Evolutionary conservation across 108 stramenopile species (phyloP), one percentile per base, ranked within the genome.

Genomic region (Fragilaria crotonensis): DNA sequence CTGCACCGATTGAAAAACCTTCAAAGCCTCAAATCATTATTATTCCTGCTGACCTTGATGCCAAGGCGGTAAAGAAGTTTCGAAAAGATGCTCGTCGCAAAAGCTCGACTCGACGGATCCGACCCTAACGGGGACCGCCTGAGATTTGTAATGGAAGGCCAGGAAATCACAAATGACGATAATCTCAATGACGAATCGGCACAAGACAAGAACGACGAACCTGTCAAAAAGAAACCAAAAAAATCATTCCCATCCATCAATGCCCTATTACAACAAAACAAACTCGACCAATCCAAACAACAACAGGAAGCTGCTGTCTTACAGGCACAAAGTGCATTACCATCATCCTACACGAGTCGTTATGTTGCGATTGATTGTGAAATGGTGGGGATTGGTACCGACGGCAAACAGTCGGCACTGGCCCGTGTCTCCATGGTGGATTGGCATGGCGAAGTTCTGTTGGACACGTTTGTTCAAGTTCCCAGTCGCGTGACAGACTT

Each of bases 281-380:
- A 84, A 50, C 66, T 83, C 36, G 33, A 59, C 26, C 47, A 72
- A 33, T 62, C 75, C 50, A 67, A 72, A 48, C 45, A 68, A 44
- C 18, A 67, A 32, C 50, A 81, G 54, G 57, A 63, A 52, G 46
- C 62, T 22, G 22, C 48, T 22, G 56, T 71, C 48, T 70, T 30
- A 33, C 66, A 62, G 54, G 67, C 82, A 36, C 69, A 58, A 59
- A 76, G 59, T 21, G 59, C 32, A 3, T 25, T 81, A 33, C 73
- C 78, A 3, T 76, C 75, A 23, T 63, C 60, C 21, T 44, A 69
- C 28, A 70, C 68, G 44, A 25, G 62, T 26, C 69, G 68, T 32
- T 94, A 90, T 61, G 56, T 92, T 22, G 95, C 89, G 5, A 56
- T 99, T 51, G 98, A 99, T 73, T 99, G 98, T 68, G 98, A 99